These are phyloP conservation scores for Nakazawaea populi DNA, from an alignment of 805 yeast species.

Conservation along the genomic window DNA sequence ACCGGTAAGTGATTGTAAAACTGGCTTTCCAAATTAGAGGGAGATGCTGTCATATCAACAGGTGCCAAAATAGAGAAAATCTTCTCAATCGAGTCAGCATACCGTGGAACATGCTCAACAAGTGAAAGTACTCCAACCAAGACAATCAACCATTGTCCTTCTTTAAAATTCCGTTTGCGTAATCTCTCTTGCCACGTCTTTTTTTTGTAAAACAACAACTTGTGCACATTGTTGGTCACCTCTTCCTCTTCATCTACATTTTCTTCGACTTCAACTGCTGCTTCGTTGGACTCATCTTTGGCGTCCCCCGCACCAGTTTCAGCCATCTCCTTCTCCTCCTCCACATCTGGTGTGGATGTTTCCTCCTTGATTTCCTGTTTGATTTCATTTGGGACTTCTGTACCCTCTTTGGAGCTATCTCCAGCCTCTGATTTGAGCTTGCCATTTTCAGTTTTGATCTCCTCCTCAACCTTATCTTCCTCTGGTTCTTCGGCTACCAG, in stretches of 20 bases:
- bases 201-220: constrained; percentile 50
- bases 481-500: constrained; percentile 17
- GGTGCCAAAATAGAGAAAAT: constrained; percentile 58
- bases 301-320: constrained; percentile 19
- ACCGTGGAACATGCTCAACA: constrained; percentile 52
- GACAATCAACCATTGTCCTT: constrained; percentile 82
- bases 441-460: constrained; percentile 11
- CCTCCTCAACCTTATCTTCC: constrained; percentile 17
- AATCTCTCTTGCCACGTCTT: constrained; percentile 75
- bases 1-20: constrained; percentile 51
- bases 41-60: constrained; percentile 40
- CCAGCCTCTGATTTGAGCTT: not conserved
- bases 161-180: constrained; percentile 65
- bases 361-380: constrained; percentile 20
- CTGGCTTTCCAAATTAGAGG: constrained; percentile 37
- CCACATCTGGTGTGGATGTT: constrained; percentile 16
- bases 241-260: constrained; percentile 24
- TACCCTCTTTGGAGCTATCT: constrained; percentile 4
- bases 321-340: constrained; percentile 18
- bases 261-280: constrained; percentile 19
- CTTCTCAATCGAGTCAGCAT: constrained; percentile 40
- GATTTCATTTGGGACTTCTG: constrained; percentile 6
- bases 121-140: constrained; percentile 66
- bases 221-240: constrained; percentile 36
- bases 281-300: constrained; percentile 11